Evolutionary conservation across 176 grass and related monocot genomes (phyloP).

Genomic region (Cocos nucifera): DNA sequence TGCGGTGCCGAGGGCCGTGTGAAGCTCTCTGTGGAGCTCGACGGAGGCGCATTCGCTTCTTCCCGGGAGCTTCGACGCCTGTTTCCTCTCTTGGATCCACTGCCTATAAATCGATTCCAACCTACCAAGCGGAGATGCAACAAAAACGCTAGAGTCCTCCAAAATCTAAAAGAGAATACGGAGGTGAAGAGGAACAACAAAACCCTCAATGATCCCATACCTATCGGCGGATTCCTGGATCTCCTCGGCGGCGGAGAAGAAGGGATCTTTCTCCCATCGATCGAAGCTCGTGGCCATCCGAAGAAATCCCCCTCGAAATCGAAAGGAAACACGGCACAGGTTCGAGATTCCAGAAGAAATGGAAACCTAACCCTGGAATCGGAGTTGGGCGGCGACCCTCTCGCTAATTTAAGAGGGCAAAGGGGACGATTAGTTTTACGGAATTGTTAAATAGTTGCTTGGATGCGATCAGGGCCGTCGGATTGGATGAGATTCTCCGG

Average conservation of each 20-base stretch:
- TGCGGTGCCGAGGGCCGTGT: conserved; percentile 62
- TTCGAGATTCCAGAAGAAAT: too few relatives aligned
- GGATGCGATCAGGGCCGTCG: too few relatives aligned
- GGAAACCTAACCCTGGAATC: too few relatives aligned
- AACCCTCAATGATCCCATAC: background rate
- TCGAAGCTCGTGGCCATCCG: background rate
- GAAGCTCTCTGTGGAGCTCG: conserved; percentile 49
- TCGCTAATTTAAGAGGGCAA: too few relatives aligned
- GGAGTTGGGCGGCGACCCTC: too few relatives aligned
- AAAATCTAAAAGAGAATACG: background rate
- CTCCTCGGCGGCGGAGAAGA: conserved; percentile 4
- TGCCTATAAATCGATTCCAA: conserved; percentile 15
- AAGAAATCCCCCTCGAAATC: too few relatives aligned
- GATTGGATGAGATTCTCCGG: too few relatives aligned
- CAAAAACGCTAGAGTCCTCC: too few relatives aligned
- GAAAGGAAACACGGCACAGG: too few relatives aligned
- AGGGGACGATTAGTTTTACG: too few relatives aligned
- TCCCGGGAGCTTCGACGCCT: background rate
- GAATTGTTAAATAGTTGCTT: too few relatives aligned
- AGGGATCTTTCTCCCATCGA: conserved; percentile 1
- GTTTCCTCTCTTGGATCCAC: background rate
- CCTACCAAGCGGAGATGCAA: background rate
- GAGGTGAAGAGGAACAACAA: background rate
- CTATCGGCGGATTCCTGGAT: conserved; percentile 6
- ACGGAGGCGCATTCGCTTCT: conserved; percentile 7